phyloP scores from a whole-genome alignment of 257 asterid genomes.

The Lavandula angustifolia region DNA sequence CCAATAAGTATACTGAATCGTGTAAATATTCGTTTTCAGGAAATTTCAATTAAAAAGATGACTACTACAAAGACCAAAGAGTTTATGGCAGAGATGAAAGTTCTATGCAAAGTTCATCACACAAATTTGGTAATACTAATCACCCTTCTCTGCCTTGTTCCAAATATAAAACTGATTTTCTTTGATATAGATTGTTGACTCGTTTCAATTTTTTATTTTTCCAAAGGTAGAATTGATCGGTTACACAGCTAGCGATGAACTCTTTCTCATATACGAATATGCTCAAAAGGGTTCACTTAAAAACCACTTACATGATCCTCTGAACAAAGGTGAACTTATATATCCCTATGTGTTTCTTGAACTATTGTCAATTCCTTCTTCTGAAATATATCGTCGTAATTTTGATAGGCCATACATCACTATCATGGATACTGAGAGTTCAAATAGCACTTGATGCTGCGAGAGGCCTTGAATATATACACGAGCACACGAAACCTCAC shows the following conservation, averaged over 20 bases:
- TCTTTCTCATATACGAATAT: constrained; percentile 83
- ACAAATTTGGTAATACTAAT: constrained; percentile 76
- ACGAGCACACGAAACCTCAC: constrained; percentile 95
- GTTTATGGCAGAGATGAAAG: constrained; percentile 91
- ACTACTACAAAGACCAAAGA: constrained; percentile 87
- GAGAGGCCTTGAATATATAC: constrained; percentile 93
- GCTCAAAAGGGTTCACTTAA: constrained; percentile 91
- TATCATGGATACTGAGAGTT: constrained; percentile 91
- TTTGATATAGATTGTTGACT: constrained; percentile 29
- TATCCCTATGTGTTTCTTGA: not conserved
- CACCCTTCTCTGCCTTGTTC: constrained; percentile 16
- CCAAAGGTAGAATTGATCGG: constrained; percentile 95
- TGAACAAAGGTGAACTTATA: constrained; percentile 59
- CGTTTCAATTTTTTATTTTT: constrained; percentile 34
- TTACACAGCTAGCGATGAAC: constrained; percentile 82
- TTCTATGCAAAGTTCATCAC: constrained; percentile 96
- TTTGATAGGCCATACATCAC: constrained; percentile 69
- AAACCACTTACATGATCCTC: constrained; percentile 91
- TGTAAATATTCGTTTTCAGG: constrained; percentile 47
- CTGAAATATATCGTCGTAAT: constrained; percentile 20
- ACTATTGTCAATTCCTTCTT: not conserved
- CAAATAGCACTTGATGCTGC: constrained; percentile 99
- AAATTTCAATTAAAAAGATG: constrained; percentile 92
- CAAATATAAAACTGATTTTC: constrained; percentile 6
- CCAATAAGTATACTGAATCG: constrained; percentile 21